Evolutionary conservation across 768 basidiomycete species (phyloP).

Genomic region (Pisolithus marmoratus): DNA sequence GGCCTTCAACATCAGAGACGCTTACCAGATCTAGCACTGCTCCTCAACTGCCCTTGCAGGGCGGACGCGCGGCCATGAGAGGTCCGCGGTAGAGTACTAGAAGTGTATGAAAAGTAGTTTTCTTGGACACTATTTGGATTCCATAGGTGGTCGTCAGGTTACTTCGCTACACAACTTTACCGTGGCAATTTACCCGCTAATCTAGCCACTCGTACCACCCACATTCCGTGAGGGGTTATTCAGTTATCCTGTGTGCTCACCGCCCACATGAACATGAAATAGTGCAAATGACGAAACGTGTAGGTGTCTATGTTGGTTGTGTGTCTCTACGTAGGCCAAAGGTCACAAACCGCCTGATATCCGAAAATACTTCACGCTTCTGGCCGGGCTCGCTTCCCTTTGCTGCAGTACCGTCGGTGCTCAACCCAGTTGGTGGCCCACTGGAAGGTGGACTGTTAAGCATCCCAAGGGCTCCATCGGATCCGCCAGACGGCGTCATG

Average conservation of each 20-base stretch:
- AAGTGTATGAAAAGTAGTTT: conserved; percentile 3
- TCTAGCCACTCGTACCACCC: background rate
- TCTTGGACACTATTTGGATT: conserved; percentile 15
- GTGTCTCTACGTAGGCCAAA: conserved; percentile 81
- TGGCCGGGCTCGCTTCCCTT: conserved; percentile 39
- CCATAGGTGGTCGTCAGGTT: background rate
- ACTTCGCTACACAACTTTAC: background rate
- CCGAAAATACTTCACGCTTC: conserved; percentile 80
- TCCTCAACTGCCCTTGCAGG: conserved; percentile 28
- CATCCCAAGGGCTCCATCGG: conserved; percentile 55
- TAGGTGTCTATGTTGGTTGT: conserved; percentile 17
- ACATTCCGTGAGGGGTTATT: too few relatives aligned
- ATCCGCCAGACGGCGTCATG: conserved; percentile 22
- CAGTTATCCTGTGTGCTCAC: too few relatives aligned
- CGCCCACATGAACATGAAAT: too few relatives aligned
- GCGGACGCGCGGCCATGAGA: conserved; percentile 19
- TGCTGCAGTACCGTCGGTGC: conserved; percentile 32
- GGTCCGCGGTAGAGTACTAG: conserved; percentile 6
- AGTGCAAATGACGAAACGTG: too few relatives aligned
- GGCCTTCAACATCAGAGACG: conserved; percentile 12
- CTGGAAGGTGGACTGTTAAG: conserved; percentile 57
- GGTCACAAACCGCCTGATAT: conserved; percentile 81
- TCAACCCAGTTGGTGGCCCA: conserved; percentile 59
- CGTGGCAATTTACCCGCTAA: background rate
- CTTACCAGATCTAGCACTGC: conserved; percentile 12